A percentile compares a stretch with the other conserved stretches of the same genome.
phyloP scores from a whole-genome alignment of 179 eudicot species.

The Silene noctiflora region DNA sequence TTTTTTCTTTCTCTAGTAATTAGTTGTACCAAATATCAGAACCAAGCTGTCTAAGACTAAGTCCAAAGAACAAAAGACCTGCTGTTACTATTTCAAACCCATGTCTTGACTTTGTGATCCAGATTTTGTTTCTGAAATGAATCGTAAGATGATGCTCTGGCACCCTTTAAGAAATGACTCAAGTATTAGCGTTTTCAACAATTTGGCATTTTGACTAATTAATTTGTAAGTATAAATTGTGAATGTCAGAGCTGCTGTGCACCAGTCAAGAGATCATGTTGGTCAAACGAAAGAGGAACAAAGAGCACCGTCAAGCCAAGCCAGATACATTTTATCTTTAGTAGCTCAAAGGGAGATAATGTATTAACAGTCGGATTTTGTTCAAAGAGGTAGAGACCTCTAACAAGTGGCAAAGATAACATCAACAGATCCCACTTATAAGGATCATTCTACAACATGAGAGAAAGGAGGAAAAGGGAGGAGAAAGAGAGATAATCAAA shows the following conservation, averaged over 20 bases:
- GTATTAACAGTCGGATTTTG: background rate
- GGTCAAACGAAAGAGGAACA: background rate
- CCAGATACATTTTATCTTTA: background rate
- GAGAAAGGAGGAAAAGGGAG: background rate
- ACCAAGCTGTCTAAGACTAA: background rate
- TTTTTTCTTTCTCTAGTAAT: background rate
- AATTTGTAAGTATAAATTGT: background rate
- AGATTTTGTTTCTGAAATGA: background rate
- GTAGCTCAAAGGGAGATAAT: background rate
- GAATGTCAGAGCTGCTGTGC: background rate
- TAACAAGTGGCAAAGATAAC: background rate
- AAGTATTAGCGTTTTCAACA: background rate
- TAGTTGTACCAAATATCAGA: background rate
- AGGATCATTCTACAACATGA: background rate
- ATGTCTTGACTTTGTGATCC: background rate
- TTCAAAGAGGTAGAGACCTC: conserved; percentile 6
- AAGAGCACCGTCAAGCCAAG: background rate
- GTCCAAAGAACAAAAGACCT: background rate
- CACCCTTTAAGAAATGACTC: no score
- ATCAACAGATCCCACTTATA: background rate
- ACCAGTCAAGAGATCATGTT: background rate
- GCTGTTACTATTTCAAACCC: background rate
- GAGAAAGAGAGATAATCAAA: background rate
- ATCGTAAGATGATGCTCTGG: no score
- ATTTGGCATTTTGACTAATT: background rate